Evolutionary conservation across 2,329 filamentous ascomycete genomes (phyloP), one percentile per base, ranked within the genome.

Genomic region (Trichoderma atroviride): DNA sequence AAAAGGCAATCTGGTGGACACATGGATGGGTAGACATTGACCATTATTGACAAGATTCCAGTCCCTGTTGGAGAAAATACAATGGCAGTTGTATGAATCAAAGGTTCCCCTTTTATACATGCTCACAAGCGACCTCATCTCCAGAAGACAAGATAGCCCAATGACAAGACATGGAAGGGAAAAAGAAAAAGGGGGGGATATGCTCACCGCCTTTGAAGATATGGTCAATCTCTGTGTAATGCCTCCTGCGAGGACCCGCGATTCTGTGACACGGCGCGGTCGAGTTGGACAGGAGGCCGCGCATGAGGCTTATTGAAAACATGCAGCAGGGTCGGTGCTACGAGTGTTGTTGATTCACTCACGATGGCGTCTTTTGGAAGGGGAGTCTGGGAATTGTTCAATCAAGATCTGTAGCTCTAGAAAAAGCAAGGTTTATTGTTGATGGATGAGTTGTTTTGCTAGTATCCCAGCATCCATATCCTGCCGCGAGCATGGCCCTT

Each of bases 171-270:
- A 14, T 5, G 37, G 6, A 24, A 37, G 24, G 13, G 29, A 22
- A 16, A 22, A 22, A 14, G 22, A 22, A 13, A 29, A 11, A 24
- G 14, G 35, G 3, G 7, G 19, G 7, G 19, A 4, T 24, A 33
- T 27, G 19, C 16, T 67, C 40, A 52, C 29, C 63, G 57, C 57
- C 61, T 22, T 22, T 14, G 31, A 55, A 13, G 22, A 33, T 13
- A 16, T 24, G 27, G 63, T 47, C 37, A 27, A 58, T 60, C 52
- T 22, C 24, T 55, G 56, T 59, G 65, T 55, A 55, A 50, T 59
- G 16, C 5, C 5, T 19, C n/a, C 65, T 68, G 65, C 57, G 65
- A 68, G 65, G 65, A n/a, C 65, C 65, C 65, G 57, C 33, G 43
- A 55, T 55, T 61, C 33, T 55, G 65, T 68, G 47, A 14, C 22